Conservation (phyloP, 805 yeast genomes). For the Lachancea quebecensis region DNA sequence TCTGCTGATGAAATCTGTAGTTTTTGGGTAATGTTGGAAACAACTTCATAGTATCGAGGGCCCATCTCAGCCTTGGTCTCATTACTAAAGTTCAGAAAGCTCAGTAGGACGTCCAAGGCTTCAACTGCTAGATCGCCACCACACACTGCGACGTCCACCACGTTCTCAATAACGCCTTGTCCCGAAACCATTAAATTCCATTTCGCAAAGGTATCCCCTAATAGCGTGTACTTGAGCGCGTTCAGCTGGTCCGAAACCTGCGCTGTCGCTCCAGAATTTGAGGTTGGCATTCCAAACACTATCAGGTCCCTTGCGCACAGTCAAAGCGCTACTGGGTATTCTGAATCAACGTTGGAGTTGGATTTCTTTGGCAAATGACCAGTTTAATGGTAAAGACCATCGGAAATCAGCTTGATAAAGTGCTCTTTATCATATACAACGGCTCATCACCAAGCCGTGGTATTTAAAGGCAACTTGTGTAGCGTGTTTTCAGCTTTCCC, state of each 20-base stretch:
- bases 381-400: too few species aligned
- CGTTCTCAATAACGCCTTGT: conserved; percentile 5
- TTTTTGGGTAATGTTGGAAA: conserved; percentile 8
- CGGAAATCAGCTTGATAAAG: too few species aligned
- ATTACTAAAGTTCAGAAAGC: conserved; percentile 17
- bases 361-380: too few species aligned
- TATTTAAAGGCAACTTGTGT: too few species aligned
- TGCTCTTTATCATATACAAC: too few species aligned
- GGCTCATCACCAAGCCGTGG: too few species aligned
- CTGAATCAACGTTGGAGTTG: too few species aligned
- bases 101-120: conserved; percentile 21
- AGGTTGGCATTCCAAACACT: neutral
- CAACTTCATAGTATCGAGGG: conserved; percentile 10
- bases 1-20: neutral
- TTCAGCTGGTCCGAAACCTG: neutral
- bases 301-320: too few species aligned
- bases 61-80: conserved; percentile 14
- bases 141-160: conserved; percentile 8
- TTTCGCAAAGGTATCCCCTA: conserved; percentile 20
- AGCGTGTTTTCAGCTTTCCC: too few species aligned
- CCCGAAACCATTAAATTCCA: conserved; percentile 10
- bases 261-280: neutral
- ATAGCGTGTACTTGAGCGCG: conserved; percentile 3
- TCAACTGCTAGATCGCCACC: conserved; percentile 3
- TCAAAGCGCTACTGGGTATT: too few species aligned